phyloP scores from a whole-genome alignment of 1,139 yeast species.

The Blastobotrys malaysiensis region DNA sequence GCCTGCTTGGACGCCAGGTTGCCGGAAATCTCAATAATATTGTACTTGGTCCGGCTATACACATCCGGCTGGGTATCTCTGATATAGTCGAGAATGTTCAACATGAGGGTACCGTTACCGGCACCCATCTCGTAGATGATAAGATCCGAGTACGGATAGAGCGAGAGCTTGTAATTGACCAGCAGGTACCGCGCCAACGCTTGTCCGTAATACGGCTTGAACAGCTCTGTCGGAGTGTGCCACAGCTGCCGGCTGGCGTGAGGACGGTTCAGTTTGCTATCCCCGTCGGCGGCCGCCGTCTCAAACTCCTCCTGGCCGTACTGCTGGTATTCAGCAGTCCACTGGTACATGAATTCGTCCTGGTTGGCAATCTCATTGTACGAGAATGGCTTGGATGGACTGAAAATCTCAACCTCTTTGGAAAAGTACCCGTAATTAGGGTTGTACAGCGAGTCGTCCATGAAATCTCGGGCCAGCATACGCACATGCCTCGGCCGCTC shows the following conservation, averaged over 20 bases:
- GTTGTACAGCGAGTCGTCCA: conserved; percentile 79
- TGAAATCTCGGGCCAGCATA: conserved; percentile 72
- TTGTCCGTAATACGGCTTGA: conserved; percentile 75
- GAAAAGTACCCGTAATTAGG: conserved; percentile 80
- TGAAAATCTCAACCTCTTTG: conserved; percentile 68
- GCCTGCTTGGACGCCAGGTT: conserved; percentile 62
- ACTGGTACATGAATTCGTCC: conserved; percentile 63
- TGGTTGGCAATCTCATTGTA: conserved; percentile 55
- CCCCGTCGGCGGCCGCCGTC: conserved; percentile 25
- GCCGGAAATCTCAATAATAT: conserved; percentile 70
- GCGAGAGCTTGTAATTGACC: conserved; percentile 60
- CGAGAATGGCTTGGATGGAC: conserved; percentile 42
- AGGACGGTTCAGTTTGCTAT: conserved; percentile 17
- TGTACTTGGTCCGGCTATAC: conserved; percentile 60
- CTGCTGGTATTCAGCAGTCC: conserved; percentile 62
- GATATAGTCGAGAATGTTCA: conserved; percentile 65
- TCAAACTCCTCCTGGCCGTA: conserved; percentile 31
- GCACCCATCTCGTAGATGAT: conserved; percentile 86
- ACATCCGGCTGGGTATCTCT: conserved; percentile 63
- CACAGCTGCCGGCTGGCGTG: conserved; percentile 54
- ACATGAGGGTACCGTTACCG: conserved; percentile 85
- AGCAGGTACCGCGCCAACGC: conserved; percentile 72
- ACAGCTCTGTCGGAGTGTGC: conserved; percentile 89
- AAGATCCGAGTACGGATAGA: conserved; percentile 61
- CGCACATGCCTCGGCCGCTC: conserved; percentile 57